Evolutionary conservation across 2,329 filamentous ascomycete genomes (phyloP).

Genomic region (Penicillium corylophilum): DNA sequence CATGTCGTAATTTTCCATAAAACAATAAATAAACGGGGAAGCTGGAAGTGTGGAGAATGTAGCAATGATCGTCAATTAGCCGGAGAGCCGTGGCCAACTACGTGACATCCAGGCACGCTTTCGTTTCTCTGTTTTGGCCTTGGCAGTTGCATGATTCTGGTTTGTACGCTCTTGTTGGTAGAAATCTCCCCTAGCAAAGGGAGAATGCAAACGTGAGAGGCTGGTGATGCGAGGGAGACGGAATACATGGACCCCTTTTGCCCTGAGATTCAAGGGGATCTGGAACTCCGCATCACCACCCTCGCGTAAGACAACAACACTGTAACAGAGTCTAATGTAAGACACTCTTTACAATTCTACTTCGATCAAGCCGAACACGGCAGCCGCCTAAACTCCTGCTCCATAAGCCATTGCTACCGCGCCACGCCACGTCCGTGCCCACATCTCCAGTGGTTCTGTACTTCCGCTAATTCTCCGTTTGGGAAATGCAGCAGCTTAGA

Average conservation of each 20-base stretch:
- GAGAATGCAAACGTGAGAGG: not conserved
- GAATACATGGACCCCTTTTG: not conserved
- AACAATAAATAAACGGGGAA: not conserved
- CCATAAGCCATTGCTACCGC: constrained; percentile 1
- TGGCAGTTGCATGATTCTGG: not conserved
- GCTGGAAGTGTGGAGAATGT: constrained; percentile 8
- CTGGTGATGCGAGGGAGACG: not conserved
- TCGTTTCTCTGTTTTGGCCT: not conserved
- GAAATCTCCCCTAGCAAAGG: not conserved
- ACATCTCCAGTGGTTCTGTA: not conserved
- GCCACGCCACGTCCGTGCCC: not conserved
- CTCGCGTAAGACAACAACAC: not conserved
- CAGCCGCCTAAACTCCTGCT: constrained; percentile 6
- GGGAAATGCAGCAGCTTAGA: not conserved
- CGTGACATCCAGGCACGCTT: not conserved
- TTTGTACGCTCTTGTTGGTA: not conserved
- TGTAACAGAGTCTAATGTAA: not conserved
- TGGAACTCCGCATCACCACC: not conserved
- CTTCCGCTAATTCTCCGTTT: not conserved
- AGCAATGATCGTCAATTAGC: constrained; percentile 4
- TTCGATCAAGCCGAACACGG: not conserved
- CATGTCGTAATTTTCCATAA: constrained; percentile 4
- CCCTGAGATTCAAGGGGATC: not conserved
- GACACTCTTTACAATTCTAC: not conserved
- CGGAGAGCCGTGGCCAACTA: not conserved